Conservation (phyloP, 306 rosid genomes). For the Sechiopsis laciniata region DNA sequence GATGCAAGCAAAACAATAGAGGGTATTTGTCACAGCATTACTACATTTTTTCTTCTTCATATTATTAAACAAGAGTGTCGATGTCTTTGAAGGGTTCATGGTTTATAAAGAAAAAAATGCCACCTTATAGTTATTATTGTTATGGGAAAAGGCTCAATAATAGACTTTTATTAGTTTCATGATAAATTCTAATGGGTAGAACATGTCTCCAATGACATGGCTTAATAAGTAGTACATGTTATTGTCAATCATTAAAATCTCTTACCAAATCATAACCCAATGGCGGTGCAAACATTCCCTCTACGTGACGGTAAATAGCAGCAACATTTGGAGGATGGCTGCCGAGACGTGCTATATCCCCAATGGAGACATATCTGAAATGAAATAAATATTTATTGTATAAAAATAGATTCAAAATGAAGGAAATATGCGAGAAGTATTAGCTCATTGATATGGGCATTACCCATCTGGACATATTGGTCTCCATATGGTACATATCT, state of each 20-base stretch:
- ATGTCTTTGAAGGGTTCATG: background rate
- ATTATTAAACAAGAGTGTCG: background rate
- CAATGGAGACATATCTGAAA: slow-evolving; percentile 59
- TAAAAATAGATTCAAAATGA: background rate
- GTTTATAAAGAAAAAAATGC: background rate
- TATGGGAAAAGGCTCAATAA: background rate
- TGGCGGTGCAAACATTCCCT: slow-evolving; percentile 61
- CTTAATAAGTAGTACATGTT: background rate
- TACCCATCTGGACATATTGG: slow-evolving; percentile 94
- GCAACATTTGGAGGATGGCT: slow-evolving; percentile 91
- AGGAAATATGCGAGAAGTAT: background rate
- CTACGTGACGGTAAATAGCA: slow-evolving; percentile 72
- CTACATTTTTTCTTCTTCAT: background rate
- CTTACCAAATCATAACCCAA: slow-evolving; percentile 92
- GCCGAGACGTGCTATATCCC: slow-evolving; percentile 89
- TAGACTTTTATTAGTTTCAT: background rate
- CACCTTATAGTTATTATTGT: background rate
- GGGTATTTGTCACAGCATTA: background rate
- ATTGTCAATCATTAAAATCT: background rate
- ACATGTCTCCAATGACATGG: background rate
- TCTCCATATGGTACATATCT: slow-evolving; percentile 89
- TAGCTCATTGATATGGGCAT: background rate
- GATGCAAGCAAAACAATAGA: background rate
- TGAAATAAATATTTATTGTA: slow-evolving; percentile 20
- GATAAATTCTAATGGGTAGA: background rate